phyloP scores from a whole-genome alignment of 192 early-diverging fungal genomes.

The Dispira parvispora region DNA sequence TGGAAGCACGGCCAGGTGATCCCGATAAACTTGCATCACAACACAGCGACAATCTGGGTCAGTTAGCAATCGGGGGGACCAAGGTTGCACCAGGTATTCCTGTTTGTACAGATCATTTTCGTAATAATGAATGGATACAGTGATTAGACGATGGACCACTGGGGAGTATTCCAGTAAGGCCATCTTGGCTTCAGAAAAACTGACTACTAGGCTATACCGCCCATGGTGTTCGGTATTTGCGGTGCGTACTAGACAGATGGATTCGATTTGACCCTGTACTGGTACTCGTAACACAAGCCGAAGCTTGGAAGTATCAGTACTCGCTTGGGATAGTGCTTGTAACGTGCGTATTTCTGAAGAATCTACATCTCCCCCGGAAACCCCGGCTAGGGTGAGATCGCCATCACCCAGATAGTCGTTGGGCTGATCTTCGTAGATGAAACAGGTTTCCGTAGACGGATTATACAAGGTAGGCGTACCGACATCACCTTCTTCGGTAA shows the following conservation, averaged over 20 bases:
- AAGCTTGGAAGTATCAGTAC: background rate
- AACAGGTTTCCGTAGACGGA: background rate
- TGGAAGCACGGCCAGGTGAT: slow-evolving; percentile 79
- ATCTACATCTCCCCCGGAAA: background rate
- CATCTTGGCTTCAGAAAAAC: slow-evolving; percentile 51
- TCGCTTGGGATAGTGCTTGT: background rate
- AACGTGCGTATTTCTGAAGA: slow-evolving; percentile 8
- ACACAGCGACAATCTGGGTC: slow-evolving; percentile 86
- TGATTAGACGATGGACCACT: slow-evolving; percentile 55
- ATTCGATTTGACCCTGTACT: background rate
- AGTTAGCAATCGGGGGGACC: slow-evolving; percentile 41
- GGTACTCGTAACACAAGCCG: background rate
- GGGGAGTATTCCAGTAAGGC: slow-evolving; percentile 74
- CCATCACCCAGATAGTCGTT: background rate
- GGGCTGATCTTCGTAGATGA: slow-evolving; percentile 2
- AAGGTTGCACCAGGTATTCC: slow-evolving; percentile 46
- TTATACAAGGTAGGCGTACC: background rate
- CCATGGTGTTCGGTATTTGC: background rate
- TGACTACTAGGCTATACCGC: slow-evolving; percentile 17
- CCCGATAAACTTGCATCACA: slow-evolving; percentile 70
- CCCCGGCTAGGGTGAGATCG: background rate
- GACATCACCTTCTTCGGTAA: background rate
- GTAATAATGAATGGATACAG: slow-evolving; percentile 93
- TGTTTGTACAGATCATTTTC: slow-evolving; percentile 80
- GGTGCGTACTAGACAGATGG: background rate